These are phyloP conservation scores for Alloteropsis semialata DNA, from an alignment of 176 grass and related monocot genomes.

Conservation along the genomic window DNA sequence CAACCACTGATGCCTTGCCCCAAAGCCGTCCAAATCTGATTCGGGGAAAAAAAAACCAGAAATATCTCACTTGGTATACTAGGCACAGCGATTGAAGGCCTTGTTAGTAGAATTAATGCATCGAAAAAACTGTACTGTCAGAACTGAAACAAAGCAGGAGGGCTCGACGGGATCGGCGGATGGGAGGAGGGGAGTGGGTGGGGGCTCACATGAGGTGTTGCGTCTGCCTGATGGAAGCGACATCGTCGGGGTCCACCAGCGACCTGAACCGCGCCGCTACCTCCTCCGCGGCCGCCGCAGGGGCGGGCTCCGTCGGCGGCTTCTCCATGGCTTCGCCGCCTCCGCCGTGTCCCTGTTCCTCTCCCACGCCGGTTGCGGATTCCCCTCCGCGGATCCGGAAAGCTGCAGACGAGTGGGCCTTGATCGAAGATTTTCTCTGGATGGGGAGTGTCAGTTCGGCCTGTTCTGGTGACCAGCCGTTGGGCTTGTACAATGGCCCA, in stretches of 20 bases:
- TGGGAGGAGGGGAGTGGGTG: background rate
- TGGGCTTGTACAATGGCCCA: background rate
- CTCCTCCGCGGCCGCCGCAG: slow-evolving; percentile 60
- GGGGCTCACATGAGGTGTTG: slow-evolving; percentile 72
- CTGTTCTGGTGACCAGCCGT: too few species aligned
- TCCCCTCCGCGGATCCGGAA: too few species aligned
- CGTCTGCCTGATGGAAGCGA: slow-evolving; percentile 53
- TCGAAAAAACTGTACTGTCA: background rate
- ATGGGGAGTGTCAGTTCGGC: background rate
- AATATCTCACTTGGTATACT: background rate
- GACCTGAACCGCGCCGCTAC: slow-evolving; percentile 57
- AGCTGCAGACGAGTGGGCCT: too few species aligned
- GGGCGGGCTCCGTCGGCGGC: slow-evolving; percentile 28
- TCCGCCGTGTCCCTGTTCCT: background rate
- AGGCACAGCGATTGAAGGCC: background rate
- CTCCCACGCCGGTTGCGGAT: too few species aligned
- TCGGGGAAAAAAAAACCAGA: background rate
- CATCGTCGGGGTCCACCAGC: slow-evolving; percentile 48
- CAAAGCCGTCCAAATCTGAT: background rate
- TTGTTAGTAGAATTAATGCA: background rate
- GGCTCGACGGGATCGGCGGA: background rate
- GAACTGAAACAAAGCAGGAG: background rate
- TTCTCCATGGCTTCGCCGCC: slow-evolving; percentile 25
- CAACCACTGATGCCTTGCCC: background rate
- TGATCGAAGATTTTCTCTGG: too few species aligned